phyloP scores from a whole-genome alignment of 2,329 filamentous ascomycete species.

The Clonostachys rhizophaga region DNA sequence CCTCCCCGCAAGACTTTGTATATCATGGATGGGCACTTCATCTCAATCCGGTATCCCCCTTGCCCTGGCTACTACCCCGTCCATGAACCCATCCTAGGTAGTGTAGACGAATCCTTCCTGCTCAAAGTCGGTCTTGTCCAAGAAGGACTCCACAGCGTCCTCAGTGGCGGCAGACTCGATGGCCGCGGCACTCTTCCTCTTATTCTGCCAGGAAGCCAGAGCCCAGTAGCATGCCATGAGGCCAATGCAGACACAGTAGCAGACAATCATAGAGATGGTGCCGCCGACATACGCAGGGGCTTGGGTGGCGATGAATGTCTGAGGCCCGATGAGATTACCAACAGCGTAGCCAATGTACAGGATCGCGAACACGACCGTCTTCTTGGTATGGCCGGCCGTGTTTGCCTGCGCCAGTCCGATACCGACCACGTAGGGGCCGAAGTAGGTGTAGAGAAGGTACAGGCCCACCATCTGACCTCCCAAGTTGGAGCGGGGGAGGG shows the following conservation, averaged over 20 bases:
- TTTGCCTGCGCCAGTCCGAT: not conserved
- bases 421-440: not conserved
- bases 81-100: slow-evolving; percentile 22
- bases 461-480: slow-evolving; percentile 1
- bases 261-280: slow-evolving; percentile 35
- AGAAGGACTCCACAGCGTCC: slow-evolving; percentile 41
- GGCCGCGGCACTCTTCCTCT: not conserved
- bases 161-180: no score
- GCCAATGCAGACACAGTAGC: slow-evolving; percentile 6
- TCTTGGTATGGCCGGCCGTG: slow-evolving; percentile 8
- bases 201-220: not conserved
- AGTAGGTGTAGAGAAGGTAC: not conserved
- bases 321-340: slow-evolving; percentile 3
- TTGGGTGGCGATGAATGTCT: slow-evolving; percentile 1
- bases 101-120: slow-evolving; percentile 62
- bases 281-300: slow-evolving; percentile 11
- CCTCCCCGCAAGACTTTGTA: no score
- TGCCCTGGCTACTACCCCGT: no score
- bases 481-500: not conserved
- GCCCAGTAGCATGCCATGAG: slow-evolving; percentile 48
- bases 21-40: no score
- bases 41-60: no score
- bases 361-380: slow-evolving; percentile 3
- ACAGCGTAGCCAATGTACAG: slow-evolving; percentile 4
- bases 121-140: slow-evolving; percentile 63